These are phyloP conservation scores for Xylariaceae sp. DNA, from an alignment of 2,329 filamentous ascomycete genomes.

Conservation along the genomic window DNA sequence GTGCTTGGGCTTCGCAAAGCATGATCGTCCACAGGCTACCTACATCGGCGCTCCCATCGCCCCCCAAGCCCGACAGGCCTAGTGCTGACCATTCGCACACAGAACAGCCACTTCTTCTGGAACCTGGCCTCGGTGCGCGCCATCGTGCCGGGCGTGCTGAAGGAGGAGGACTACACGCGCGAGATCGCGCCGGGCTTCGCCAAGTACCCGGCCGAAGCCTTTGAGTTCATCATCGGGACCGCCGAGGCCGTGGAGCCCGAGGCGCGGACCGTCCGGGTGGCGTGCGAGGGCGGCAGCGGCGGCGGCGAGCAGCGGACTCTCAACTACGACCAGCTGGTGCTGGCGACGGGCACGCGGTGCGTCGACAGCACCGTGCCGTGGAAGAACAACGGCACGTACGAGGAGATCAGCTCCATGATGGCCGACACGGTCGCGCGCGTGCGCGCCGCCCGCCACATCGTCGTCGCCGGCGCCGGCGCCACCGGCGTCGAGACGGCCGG, in stretches of 20 bases:
- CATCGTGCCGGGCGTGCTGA: constrained; percentile 42
- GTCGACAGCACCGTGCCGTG: constrained; percentile 37
- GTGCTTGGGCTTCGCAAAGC: no score
- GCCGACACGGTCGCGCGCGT: constrained; percentile 33
- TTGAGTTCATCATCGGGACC: constrained; percentile 45
- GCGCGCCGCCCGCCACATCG: constrained; percentile 39
- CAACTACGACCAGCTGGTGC: constrained; percentile 48
- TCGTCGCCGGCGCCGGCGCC: constrained; percentile 48
- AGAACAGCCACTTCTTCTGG: constrained; percentile 54
- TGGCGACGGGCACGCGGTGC: constrained; percentile 46
- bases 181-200: constrained; percentile 42
- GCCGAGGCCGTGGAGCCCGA: constrained; percentile 34
- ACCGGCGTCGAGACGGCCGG: constrained; percentile 50
- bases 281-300: constrained; percentile 7
- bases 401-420: constrained; percentile 35
- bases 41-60: no score
- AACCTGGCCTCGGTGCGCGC: constrained; percentile 49
- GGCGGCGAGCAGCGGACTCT: constrained; percentile 21
- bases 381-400: constrained; percentile 42
- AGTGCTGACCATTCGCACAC: constrained; percentile 10
- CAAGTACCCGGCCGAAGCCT: constrained; percentile 40
- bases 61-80: no score
- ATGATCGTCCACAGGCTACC: no score
- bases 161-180: constrained; percentile 41
- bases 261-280: constrained; percentile 35